phyloP scores from a whole-genome alignment of 2,329 filamentous ascomycete species.

The Monosporascus cannonballus region DNA sequence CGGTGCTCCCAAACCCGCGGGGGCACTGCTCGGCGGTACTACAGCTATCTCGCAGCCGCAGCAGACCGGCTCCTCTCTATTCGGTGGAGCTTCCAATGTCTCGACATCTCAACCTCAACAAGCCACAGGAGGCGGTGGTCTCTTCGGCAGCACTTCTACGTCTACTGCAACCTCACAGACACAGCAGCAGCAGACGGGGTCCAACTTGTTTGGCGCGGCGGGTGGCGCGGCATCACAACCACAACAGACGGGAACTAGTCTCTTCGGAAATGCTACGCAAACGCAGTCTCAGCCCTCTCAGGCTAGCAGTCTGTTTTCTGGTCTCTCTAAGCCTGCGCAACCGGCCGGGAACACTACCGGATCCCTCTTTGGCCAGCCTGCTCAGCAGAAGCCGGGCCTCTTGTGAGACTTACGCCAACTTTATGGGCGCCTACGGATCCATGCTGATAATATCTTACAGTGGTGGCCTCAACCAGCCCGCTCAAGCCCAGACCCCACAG shows the following conservation, averaged over 20 bases:
- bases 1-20: conserved; percentile 16
- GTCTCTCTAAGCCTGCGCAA: conserved; percentile 12
- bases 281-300: conserved; percentile 6
- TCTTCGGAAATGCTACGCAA: conserved; percentile 18
- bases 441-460: conserved; percentile 5
- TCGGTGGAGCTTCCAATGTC: conserved; percentile 20
- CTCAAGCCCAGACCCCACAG: conserved; percentile 12
- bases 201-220: conserved; percentile 15
- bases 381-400: conserved; percentile 19
- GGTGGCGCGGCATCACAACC: conserved; percentile 8
- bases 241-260: conserved; percentile 9
- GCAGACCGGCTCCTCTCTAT: conserved; percentile 24
- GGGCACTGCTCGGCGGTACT: conserved; percentile 25
- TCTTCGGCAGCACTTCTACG: conserved; percentile 18
- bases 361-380: conserved; percentile 14
- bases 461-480: conserved; percentile 13
- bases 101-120: conserved; percentile 19
- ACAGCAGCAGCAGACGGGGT: conserved; percentile 10
- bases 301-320: conserved; percentile 25
- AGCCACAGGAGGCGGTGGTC: conserved; percentile 11
- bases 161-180: conserved; percentile 14
- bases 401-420: conserved; percentile 22
- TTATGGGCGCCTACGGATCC: background rate
- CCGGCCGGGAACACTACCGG: conserved; percentile 8
- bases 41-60: conserved; percentile 22